Evolutionary conservation across 257 asterid genomes (phyloP), one percentile per base, ranked within the genome.

Genomic region (Solanum sitiens): DNA sequence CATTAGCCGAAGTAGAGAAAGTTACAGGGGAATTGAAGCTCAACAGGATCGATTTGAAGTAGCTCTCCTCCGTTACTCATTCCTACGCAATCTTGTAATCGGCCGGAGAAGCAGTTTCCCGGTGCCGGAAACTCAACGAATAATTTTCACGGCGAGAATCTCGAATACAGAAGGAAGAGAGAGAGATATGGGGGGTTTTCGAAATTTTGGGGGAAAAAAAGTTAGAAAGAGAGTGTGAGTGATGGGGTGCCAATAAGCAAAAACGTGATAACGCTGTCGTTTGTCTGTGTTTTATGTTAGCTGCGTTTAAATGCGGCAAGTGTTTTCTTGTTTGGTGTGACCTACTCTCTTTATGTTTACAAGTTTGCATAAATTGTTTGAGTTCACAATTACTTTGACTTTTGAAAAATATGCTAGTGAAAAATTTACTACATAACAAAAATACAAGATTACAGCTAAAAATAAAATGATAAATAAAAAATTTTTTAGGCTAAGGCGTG

Each of bases 21-120:
- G 32, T 80, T 80, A 80, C 85, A 47, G 68, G 68, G 68, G 23
- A 80, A 80, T 4, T 80, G 85, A 80, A 80, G 95, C 75, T 92
- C 93, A 30, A 89, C 39, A 35, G 92, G 93, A 8, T 91, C 93
- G 93, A 91, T 91, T 88, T 88, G 93, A 90, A 93, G 95, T 76
- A 93, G 89, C 70, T 93, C 93, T 86, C 93, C 68, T 15, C 40
- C 88, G 93, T 47, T 91, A 73, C 94, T 92, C 95, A 92, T 93
- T 68, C 90, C 85, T 65, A 73, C 53, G 90, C 90, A 73, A 91
- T 89, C 91, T 92, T 90, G 89, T 84, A 86, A 92, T 68, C 89
- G 85, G 70, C 90, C 88, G 88, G 87, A 85, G 50, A 85, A 88
- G 86, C 37, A 35, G 77, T 35, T 71, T 82, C 53, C 42, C 90